Conservation (phyloP, 768 basidiomycete species). For the Lyophyllum semitale region DNA sequence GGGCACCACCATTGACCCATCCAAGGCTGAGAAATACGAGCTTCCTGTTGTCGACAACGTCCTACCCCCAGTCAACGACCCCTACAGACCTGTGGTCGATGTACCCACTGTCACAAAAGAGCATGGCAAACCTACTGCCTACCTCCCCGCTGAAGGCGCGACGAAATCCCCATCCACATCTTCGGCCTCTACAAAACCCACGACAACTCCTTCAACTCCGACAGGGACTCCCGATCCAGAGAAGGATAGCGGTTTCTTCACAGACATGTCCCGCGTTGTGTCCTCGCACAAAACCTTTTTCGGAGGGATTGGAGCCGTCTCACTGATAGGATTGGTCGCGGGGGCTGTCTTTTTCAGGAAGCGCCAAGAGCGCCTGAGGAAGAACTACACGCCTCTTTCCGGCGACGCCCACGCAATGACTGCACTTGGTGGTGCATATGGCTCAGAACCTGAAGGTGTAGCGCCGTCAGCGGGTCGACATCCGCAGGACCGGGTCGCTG, state of each 20-base stretch:
- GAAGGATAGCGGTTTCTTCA: constrained; percentile 73
- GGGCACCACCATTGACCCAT: constrained; percentile 81
- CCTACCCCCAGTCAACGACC: constrained; percentile 44
- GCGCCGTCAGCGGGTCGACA: constrained; percentile 35
- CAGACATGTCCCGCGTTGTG: constrained; percentile 67
- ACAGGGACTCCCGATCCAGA: not conserved
- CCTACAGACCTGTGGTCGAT: constrained; percentile 34
- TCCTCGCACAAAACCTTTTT: constrained; percentile 84
- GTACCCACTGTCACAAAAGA: constrained; percentile 52
- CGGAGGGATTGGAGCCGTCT: constrained; percentile 71
- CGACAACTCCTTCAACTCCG: constrained; percentile 54
- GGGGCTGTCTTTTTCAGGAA: constrained; percentile 81
- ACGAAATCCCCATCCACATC: constrained; percentile 29
- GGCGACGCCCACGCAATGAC: constrained; percentile 77
- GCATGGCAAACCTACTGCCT: constrained; percentile 80
- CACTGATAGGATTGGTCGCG: constrained; percentile 66
- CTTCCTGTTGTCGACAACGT: constrained; percentile 53
- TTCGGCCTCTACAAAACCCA: constrained; percentile 8
- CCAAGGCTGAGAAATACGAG: constrained; percentile 60
- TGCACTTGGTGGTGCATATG: constrained; percentile 44
- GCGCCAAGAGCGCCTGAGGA: constrained; percentile 38
- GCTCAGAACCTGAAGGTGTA: constrained; percentile 12
- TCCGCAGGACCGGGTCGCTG: constrained; percentile 33
- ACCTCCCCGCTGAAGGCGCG: constrained; percentile 76
- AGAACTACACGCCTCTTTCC: constrained; percentile 59